phyloP scores from a whole-genome alignment of 352 stramenopile species.

The Globisporangium radiosum region DNA sequence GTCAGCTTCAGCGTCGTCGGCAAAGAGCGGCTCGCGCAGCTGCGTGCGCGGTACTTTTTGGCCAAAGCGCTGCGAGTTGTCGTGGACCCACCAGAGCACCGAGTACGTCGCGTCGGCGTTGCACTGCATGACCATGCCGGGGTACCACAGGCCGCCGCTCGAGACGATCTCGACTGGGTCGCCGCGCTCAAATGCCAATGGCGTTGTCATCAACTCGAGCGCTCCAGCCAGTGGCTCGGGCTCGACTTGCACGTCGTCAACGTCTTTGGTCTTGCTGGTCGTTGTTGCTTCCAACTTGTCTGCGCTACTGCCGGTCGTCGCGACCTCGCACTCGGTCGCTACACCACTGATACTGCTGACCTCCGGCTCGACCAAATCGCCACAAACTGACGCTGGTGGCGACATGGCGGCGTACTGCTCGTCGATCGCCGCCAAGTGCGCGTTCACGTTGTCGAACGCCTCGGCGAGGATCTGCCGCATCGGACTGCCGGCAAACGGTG shows the following conservation, averaged over 20 bases:
- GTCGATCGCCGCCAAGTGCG: conserved; percentile 41
- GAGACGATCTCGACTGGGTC: conserved; percentile 62
- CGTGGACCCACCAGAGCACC: conserved; percentile 74
- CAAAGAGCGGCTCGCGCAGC: conserved; percentile 32
- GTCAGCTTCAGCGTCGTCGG: conserved; percentile 8
- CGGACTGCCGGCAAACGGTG: conserved; percentile 42
- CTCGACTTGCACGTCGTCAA: not conserved
- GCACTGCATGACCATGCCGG: conserved; percentile 52
- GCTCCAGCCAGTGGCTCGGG: not conserved
- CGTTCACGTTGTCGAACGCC: conserved; percentile 50
- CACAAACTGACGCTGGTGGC: conserved; percentile 20
- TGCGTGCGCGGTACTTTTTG: conserved; percentile 41
- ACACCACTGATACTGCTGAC: not conserved
- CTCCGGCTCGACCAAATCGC: conserved; percentile 4
- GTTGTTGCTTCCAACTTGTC: not conserved
- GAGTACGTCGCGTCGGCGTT: conserved; percentile 60
- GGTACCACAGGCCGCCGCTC: conserved; percentile 45
- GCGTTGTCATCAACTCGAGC: not conserved
- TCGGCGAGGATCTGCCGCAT: conserved; percentile 73
- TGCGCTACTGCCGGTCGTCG: not conserved
- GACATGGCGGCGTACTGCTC: conserved; percentile 54
- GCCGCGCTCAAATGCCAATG: conserved; percentile 48
- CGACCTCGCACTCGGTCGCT: not conserved
- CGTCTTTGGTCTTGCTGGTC: conserved; percentile 2
- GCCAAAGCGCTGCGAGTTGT: conserved; percentile 71